Base-by-base conservation (phyloP, 2,329 filamentous ascomycete species). In the Hypoxylon sp. region DNA sequence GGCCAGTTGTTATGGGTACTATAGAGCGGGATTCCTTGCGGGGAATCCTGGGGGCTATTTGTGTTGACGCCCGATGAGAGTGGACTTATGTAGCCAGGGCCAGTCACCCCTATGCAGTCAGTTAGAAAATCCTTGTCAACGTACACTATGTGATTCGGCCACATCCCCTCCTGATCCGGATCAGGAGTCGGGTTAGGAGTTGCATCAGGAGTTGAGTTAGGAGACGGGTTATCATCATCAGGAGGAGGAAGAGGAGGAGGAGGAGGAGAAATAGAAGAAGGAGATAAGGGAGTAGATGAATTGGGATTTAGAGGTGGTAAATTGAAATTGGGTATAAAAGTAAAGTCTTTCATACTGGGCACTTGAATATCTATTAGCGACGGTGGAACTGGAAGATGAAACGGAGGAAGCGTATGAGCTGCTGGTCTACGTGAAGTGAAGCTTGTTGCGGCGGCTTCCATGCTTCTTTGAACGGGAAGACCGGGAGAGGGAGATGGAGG, bases 401-500 rank as follows among this genome's bases (percentile, higher is more conserved):
- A 78, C 10, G 75, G 76, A 66, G 91, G 91, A 69, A 94, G 85
- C 74, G 87, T 87, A 64, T 87, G 88, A 69, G 91, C 89, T 76
- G 91, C 91, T 76, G 90, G 88, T 80, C 91, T 88, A 76, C 92
- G 88, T 79, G 90, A 86, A 73, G 90, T 88, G 78, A 94, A 90
- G 82, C 91, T 91, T 51, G 74, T 73, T 48, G 70, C 63, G 58
- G 67, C 71, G 68, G 70, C 60, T 75, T 78, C 75, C 77, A 58
- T 58, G 31, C 55, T 58, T 58, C 48, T 37, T 19, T 37, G 31
- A 37, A 31, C 50, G 22, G 24, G 35, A 29, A 54, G 52, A 19
- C 5, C 33, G 44, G 47, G 31, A 31, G n/a, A 42, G 14, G 17
- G 33, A 58, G 55, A 58, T 29, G 22, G 47, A 44, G 51, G 56